These are phyloP conservation scores for Xylariaceae sp. DNA, from an alignment of 2,329 filamentous ascomycete species.

Conservation along the genomic window DNA sequence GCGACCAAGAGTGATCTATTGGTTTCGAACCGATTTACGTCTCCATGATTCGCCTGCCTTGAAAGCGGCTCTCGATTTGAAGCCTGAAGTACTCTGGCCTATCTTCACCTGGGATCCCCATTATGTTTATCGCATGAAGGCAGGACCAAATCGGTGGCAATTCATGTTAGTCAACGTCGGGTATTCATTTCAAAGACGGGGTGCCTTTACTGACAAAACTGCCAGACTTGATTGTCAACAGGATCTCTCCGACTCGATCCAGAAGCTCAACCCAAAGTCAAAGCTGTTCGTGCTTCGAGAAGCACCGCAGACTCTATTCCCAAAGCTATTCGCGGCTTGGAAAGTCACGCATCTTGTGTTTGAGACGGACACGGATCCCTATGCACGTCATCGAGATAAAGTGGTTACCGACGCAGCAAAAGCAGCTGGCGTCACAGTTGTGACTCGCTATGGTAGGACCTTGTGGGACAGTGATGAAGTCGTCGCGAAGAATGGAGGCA, in stretches of 20 bases:
- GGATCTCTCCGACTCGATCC: constrained; percentile 62
- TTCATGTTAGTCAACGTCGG: constrained; percentile 49
- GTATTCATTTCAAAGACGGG: neutral
- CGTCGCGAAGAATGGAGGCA: constrained; percentile 58
- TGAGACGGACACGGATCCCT: constrained; percentile 73
- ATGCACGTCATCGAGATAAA: constrained; percentile 60
- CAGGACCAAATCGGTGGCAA: constrained; percentile 69
- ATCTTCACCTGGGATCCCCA: constrained; percentile 79
- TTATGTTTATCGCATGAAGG: constrained; percentile 68
- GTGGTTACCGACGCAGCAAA: constrained; percentile 54
- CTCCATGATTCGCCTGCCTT: constrained; percentile 73
- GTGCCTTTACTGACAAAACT: constrained; percentile 6
- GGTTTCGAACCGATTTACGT: constrained; percentile 73
- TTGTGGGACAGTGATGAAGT: constrained; percentile 69
- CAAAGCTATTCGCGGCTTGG: constrained; percentile 70
- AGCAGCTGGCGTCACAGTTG: constrained; percentile 61
- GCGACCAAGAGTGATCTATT: constrained; percentile 60
- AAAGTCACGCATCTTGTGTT: constrained; percentile 71
- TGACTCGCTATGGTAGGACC: constrained; percentile 60
- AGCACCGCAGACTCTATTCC: constrained; percentile 64
- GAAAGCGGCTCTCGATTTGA: constrained; percentile 63
- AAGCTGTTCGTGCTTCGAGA: constrained; percentile 69
- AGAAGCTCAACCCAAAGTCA: constrained; percentile 59
- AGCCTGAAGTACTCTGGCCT: constrained; percentile 64
- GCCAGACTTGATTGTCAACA: constrained; percentile 64